phyloP scores from a whole-genome alignment of 345 rosid species.

The Gynandropsis gynandra region DNA sequence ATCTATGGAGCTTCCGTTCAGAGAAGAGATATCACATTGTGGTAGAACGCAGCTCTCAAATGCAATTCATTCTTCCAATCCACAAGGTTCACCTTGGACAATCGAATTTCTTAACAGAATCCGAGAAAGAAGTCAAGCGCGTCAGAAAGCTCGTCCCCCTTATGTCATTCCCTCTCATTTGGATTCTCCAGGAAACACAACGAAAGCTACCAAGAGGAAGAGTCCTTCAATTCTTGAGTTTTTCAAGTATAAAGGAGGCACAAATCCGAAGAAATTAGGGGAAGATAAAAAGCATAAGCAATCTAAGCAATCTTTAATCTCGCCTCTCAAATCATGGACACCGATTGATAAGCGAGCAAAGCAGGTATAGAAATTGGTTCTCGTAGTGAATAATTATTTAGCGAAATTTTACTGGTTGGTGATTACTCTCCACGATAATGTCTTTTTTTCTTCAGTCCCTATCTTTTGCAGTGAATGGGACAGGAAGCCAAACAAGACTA shows the following conservation, averaged over 20 bases:
- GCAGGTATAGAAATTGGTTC: constrained; percentile 31
- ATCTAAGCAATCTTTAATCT: constrained; percentile 31
- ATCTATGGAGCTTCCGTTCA: constrained; percentile 32
- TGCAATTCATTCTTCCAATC: constrained; percentile 46
- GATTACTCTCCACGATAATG: constrained; percentile 1
- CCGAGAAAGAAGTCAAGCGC: constrained; percentile 66
- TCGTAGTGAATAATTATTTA: neutral
- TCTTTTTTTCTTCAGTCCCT: constrained; percentile 40
- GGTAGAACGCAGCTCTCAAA: constrained; percentile 55
- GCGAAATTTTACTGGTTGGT: constrained; percentile 1
- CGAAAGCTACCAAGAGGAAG: constrained; percentile 50
- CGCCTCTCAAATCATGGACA: constrained; percentile 42
- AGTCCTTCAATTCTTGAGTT: constrained; percentile 75
- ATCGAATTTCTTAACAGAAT: constrained; percentile 80
- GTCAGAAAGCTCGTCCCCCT: constrained; percentile 49
- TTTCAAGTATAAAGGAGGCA: constrained; percentile 73
- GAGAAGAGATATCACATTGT: constrained; percentile 42
- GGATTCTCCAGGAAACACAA: constrained; percentile 29
- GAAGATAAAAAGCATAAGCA: constrained; percentile 56
- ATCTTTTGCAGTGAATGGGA: constrained; percentile 42
- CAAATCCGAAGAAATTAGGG: constrained; percentile 29
- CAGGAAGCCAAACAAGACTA: constrained; percentile 65
- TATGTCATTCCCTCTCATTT: constrained; percentile 34
- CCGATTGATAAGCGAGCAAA: constrained; percentile 71
- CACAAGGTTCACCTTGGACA: constrained; percentile 84